Percentiles rank a stretch among this genome's conserved stretches.
These are phyloP conservation scores for Kappamyces sp. DNA, from an alignment of 192 early-diverging fungal species.

Conservation along the genomic window DNA sequence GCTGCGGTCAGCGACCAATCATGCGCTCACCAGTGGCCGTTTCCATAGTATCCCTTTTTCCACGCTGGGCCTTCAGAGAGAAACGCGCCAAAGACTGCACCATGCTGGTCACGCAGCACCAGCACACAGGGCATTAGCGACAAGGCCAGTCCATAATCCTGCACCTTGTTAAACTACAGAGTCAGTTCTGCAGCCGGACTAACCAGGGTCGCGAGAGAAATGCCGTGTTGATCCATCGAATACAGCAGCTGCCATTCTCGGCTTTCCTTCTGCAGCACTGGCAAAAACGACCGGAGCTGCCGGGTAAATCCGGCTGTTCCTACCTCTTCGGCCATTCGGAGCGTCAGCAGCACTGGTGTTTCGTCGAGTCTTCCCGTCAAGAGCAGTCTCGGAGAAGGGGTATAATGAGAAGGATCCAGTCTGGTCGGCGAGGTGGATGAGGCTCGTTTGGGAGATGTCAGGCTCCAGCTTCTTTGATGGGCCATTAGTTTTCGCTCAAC, in stretches of 20 bases:
- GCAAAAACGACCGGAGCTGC: slow-evolving; percentile 14
- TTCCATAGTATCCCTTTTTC: slow-evolving; percentile 39
- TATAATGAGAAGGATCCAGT: slow-evolving; percentile 14
- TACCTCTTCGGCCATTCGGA: slow-evolving; percentile 10
- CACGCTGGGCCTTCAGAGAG: slow-evolving; percentile 24
- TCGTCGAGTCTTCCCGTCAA: neutral
- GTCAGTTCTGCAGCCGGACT: neutral
- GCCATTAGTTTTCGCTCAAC: no score
- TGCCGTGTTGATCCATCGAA: slow-evolving; percentile 90
- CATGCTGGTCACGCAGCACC: slow-evolving; percentile 25
- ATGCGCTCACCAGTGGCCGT: slow-evolving; percentile 33
- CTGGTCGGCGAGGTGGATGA: neutral
- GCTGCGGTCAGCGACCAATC: neutral
- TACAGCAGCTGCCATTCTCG: slow-evolving; percentile 76
- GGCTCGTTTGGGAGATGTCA: no score
- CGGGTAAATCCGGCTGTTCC: neutral
- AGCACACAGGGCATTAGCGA: slow-evolving; percentile 18
- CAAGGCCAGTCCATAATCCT: neutral
- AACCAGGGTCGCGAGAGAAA: slow-evolving; percentile 74
- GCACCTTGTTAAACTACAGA: neutral
- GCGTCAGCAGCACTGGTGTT: slow-evolving; percentile 5
- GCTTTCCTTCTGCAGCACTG: slow-evolving; percentile 11
- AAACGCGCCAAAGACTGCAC: slow-evolving; percentile 43
- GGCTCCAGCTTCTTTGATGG: no score
- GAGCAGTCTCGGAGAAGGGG: slow-evolving; percentile 3